Conservation (phyloP, 306 rosid species). For the Rosa chinensis region DNA sequence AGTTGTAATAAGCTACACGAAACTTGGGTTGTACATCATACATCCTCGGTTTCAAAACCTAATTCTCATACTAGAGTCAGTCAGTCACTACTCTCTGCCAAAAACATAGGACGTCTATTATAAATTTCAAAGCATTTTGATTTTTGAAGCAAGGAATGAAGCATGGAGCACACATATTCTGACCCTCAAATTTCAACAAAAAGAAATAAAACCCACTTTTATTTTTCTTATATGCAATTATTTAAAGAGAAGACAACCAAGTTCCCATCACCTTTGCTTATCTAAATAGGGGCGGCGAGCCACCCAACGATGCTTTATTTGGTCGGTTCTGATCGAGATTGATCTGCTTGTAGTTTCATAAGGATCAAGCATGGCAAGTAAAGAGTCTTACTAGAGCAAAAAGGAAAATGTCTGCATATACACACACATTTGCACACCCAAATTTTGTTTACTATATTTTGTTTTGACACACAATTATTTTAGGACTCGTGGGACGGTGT, state of each 20-base stretch:
- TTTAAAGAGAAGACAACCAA: slow-evolving; percentile 9
- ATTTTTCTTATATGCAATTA: background rate
- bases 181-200: background rate
- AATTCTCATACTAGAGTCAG: background rate
- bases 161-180: background rate
- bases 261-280: slow-evolving; percentile 12
- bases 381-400: background rate
- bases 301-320: slow-evolving; percentile 12
- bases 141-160: background rate
- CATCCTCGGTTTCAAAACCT: background rate
- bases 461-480: background rate
- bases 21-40: background rate
- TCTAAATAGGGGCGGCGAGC: slow-evolving; percentile 26
- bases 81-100: background rate
- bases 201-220: background rate
- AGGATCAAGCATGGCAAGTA: background rate
- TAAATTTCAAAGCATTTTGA: background rate
- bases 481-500: slow-evolving; percentile 21
- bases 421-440: background rate
- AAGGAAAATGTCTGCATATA: background rate
- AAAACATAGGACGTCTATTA: background rate
- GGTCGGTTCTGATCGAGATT: slow-evolving; percentile 32
- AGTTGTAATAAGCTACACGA: background rate
- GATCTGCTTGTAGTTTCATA: slow-evolving; percentile 7
- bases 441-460: background rate